Conservation (phyloP, 257 asterid species). For the Anisodus acutangulus region DNA sequence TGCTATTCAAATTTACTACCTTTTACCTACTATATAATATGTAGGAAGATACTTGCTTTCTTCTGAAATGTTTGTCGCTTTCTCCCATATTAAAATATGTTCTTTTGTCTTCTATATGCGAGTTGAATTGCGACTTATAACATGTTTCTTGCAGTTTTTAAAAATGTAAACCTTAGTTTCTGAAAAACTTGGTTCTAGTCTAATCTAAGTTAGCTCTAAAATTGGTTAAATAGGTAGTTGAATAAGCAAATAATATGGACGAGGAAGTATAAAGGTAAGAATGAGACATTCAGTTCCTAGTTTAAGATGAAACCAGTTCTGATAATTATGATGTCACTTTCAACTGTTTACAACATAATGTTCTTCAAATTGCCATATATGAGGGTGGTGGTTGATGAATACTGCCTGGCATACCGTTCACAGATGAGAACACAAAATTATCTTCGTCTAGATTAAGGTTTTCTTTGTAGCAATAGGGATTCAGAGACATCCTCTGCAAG, state of each 20-base stretch:
- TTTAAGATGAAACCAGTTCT: neutral
- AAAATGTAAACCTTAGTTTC: neutral
- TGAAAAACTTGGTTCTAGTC: neutral
- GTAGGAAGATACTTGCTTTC: constrained; percentile 1
- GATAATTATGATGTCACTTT: neutral
- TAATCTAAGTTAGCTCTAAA: neutral
- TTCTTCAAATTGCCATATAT: neutral
- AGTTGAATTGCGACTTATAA: neutral
- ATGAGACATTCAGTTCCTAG: neutral
- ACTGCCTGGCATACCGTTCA: neutral
- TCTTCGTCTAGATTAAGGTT: neutral
- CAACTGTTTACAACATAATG: neutral
- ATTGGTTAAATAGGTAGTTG: neutral
- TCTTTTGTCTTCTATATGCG: neutral
- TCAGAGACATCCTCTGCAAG: neutral
- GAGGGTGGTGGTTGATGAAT: neutral
- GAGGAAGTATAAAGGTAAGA: neutral
- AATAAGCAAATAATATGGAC: neutral
- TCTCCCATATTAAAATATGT: neutral
- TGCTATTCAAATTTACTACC: neutral
- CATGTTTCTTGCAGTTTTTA: neutral
- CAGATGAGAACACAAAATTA: neutral
- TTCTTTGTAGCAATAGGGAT: neutral
- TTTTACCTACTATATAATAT: constrained; percentile 9
- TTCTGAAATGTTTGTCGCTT: neutral